Percentiles rank a stretch among this genome's conserved stretches.
Conservation (phyloP, 1,284 basidiomycete species). For the Trametes versicolor region DNA sequence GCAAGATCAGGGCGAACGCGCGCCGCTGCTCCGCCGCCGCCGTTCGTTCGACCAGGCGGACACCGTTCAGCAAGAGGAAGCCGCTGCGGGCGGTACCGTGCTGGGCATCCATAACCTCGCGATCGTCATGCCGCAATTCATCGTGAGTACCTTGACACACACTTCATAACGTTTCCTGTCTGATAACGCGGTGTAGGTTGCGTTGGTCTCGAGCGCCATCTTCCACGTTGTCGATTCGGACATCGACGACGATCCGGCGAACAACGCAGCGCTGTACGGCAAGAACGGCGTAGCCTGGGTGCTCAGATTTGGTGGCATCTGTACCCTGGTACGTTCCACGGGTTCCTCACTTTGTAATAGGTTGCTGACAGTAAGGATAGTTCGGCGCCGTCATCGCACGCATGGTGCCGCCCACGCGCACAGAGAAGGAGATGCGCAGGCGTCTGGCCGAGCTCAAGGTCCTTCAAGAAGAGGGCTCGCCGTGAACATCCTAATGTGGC, state of each 20-base stretch:
- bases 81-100: constrained; percentile 91
- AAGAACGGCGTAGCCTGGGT: constrained; percentile 95
- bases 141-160: constrained; percentile 62
- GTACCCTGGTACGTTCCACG: constrained; percentile 66
- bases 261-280: constrained; percentile 71
- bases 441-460: constrained; percentile 83
- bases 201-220: constrained; percentile 88
- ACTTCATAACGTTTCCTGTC: neutral
- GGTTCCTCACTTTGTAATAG: neutral
- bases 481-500: constrained; percentile 45
- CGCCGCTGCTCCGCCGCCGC: constrained; percentile 72
- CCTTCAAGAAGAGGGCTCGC: constrained; percentile 65
- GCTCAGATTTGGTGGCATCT: constrained; percentile 89
- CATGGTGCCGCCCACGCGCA: constrained; percentile 85
- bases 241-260: constrained; percentile 49
- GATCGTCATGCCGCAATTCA: constrained; percentile 92
- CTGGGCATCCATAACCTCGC: constrained; percentile 96
- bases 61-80: constrained; percentile 49
- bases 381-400: constrained; percentile 79
- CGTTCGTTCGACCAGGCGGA: constrained; percentile 68
- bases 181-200: constrained; percentile 64
- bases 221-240: constrained; percentile 80
- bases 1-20: constrained; percentile 38
- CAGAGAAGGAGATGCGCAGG: constrained; percentile 88
- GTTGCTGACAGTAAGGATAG: constrained; percentile 39